Evolutionary conservation across 768 basidiomycete species (phyloP).

Genomic region (Russula sp.): DNA sequence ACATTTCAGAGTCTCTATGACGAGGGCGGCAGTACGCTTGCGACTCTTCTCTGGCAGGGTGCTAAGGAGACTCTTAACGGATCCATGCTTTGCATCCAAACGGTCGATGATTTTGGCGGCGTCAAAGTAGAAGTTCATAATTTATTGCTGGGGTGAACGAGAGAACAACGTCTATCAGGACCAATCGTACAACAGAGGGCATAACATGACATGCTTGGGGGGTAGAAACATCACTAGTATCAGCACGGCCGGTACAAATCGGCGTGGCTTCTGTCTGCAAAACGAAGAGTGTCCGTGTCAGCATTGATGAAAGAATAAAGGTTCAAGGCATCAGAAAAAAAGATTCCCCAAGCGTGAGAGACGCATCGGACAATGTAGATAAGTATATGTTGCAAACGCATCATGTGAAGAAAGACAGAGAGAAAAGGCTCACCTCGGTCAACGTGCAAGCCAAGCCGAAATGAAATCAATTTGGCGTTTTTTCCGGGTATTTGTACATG

Average conservation of each 20-base stretch:
- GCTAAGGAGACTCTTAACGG: conserved; percentile 80
- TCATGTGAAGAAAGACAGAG: conserved; percentile 42
- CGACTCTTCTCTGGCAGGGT: conserved; percentile 69
- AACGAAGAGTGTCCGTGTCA: conserved; percentile 2
- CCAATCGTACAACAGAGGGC: conserved; percentile 5
- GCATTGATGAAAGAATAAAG: neutral
- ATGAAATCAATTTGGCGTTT: neutral
- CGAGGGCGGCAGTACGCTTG: conserved; percentile 77
- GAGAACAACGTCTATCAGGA: conserved; percentile 17
- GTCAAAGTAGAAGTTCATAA: conserved; percentile 96
- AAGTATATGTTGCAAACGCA: conserved; percentile 50
- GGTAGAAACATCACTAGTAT: conserved; percentile 18
- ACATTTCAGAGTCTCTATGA: conserved; percentile 97
- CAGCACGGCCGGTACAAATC: conserved; percentile 5
- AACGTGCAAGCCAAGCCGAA: too few relatives aligned
- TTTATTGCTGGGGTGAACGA: conserved; percentile 26
- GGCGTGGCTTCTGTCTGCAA: conserved; percentile 6
- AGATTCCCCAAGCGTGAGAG: conserved; percentile 48
- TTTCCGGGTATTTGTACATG: conserved; percentile 15
- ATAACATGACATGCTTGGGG: conserved; percentile 21
- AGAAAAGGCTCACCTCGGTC: conserved; percentile 19
- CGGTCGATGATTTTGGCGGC: conserved; percentile 80
- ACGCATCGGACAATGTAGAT: conserved; percentile 89
- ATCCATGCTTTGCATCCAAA: conserved; percentile 86
- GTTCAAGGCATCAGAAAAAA: conserved; percentile 26